Evolutionary conservation across 305 asterid species (phyloP).

Genomic region (Stenogyne calaminthoides): DNA sequence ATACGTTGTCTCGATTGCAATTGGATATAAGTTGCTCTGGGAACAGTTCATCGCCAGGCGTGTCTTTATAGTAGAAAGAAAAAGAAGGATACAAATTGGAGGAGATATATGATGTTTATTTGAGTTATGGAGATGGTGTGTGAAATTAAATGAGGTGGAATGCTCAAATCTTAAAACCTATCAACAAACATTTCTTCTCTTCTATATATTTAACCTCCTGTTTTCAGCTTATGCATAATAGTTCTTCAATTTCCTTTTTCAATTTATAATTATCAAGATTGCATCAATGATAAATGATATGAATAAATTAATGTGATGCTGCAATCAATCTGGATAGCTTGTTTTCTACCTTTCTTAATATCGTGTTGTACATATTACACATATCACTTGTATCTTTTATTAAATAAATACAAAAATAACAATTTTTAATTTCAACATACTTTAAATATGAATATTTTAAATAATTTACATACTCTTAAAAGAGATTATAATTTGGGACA

Average conservation of each 20-base stretch:
- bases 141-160: constrained; percentile 29
- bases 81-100: constrained; percentile 15
- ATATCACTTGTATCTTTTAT: too few relatives aligned
- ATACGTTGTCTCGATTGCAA: constrained; percentile 64
- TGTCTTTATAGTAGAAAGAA: constrained; percentile 54
- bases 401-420: too few relatives aligned
- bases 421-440: too few relatives aligned
- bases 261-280: not conserved
- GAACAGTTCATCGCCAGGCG: constrained; percentile 76
- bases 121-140: constrained; percentile 7
- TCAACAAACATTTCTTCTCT: constrained; percentile 25
- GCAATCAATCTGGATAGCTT: not conserved
- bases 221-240: constrained; percentile 10
- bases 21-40: constrained; percentile 73
- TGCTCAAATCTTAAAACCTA: constrained; percentile 35
- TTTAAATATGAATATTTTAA: too few relatives aligned
- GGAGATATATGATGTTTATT: constrained; percentile 29
- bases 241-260: not conserved
- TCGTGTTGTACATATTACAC: too few relatives aligned
- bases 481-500: too few relatives aligned
- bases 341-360: too few relatives aligned
- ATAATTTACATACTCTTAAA: too few relatives aligned
- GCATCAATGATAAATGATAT: not conserved
- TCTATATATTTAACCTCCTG: constrained; percentile 17
- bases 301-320: not conserved